phyloP scores from a whole-genome alignment of 1,284 basidiomycete genomes.

The Hortiboletus rubellus region DNA sequence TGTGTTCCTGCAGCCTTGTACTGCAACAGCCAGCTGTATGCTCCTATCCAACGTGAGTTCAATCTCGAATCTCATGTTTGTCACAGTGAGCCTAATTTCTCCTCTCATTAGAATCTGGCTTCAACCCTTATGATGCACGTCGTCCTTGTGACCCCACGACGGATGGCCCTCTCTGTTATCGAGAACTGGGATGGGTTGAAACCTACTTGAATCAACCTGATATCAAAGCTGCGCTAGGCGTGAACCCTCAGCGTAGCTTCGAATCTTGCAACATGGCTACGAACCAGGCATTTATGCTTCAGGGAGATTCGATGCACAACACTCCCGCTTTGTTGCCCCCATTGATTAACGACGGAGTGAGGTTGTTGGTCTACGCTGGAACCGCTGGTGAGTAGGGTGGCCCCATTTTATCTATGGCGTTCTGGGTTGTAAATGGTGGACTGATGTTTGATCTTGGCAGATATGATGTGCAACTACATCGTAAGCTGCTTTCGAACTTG shows the following conservation, averaged over 20 bases:
- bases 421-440: not conserved
- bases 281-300: slow-evolving; percentile 56
- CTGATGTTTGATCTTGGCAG: slow-evolving; percentile 35
- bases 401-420: not conserved
- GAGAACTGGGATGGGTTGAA: slow-evolving; percentile 67
- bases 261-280: slow-evolving; percentile 48
- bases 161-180: slow-evolving; percentile 62
- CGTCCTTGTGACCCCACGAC: slow-evolving; percentile 66
- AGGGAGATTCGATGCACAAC: slow-evolving; percentile 72
- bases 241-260: slow-evolving; percentile 50
- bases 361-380: slow-evolving; percentile 73
- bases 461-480: slow-evolving; percentile 82
- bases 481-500: slow-evolving; percentile 37
- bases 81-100: not conserved
- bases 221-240: slow-evolving; percentile 67
- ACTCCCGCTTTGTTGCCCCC: slow-evolving; percentile 63
- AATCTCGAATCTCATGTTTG: not conserved
- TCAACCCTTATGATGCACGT: slow-evolving; percentile 86
- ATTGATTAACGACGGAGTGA: slow-evolving; percentile 67
- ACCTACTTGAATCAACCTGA: slow-evolving; percentile 60
- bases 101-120: slow-evolving; percentile 52
- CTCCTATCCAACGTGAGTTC: slow-evolving; percentile 59
- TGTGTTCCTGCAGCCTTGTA: slow-evolving; percentile 65
- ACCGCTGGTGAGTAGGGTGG: slow-evolving; percentile 48
- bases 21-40: slow-evolving; percentile 59